Evolutionary conservation across 1,139 yeast species (phyloP).

Genomic region (Suhomyces taliae): DNA sequence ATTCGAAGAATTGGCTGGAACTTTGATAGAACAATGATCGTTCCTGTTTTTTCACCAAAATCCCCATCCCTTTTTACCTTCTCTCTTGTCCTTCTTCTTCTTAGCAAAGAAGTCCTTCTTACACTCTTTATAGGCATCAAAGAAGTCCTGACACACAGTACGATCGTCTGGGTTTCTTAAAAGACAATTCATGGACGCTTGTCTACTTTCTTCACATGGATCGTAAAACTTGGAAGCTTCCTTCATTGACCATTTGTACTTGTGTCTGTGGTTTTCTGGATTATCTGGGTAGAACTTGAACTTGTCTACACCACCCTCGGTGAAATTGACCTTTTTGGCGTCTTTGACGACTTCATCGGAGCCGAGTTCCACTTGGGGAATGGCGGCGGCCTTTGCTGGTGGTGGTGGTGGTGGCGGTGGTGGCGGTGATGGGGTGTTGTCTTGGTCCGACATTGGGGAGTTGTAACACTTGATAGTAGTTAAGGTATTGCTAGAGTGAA

Average conservation of each 20-base stretch:
- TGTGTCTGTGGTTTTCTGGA: constrained; percentile 62
- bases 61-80: constrained; percentile 51
- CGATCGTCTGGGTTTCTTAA: constrained; percentile 73
- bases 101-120: constrained; percentile 71
- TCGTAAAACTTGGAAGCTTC: constrained; percentile 85
- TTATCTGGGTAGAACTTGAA: constrained; percentile 82
- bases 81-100: constrained; percentile 35
- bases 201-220: constrained; percentile 88
- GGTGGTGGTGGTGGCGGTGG: no score
- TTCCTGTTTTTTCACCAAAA: constrained; percentile 25
- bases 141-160: constrained; percentile 77
- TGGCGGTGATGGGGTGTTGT: no score
- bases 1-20: no score
- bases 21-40: no score
- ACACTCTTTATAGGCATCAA: constrained; percentile 91
- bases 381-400: neutral
- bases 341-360: constrained; percentile 39
- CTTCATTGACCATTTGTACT: constrained; percentile 61
- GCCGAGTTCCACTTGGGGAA: constrained; percentile 1
- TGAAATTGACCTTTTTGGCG: constrained; percentile 55
- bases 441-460: no score
- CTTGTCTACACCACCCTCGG: constrained; percentile 52
- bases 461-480: no score
- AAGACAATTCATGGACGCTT: constrained; percentile 81
- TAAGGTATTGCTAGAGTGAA: no score